Evolutionary conservation across 202 grass and related monocot genomes (phyloP), one percentile per base, ranked within the genome.

Genomic region (Carex sylvatica): DNA sequence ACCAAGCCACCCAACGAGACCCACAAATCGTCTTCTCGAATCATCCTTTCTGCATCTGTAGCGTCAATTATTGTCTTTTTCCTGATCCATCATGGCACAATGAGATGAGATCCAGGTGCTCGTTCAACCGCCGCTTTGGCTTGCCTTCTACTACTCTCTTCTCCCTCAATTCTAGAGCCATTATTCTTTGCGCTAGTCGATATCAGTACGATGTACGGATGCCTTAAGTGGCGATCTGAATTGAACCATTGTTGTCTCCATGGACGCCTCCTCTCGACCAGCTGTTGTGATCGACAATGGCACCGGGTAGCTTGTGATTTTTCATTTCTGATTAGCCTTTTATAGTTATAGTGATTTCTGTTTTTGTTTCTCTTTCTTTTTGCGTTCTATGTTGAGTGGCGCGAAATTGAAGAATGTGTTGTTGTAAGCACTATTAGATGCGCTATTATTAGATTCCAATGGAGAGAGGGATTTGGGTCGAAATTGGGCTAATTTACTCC

Each of bases 271-370:
- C 67, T 86, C 94, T 52, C 92, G 94, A 61, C 92, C 94, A 13
- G 94, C 94, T 49, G 94, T 97, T 85, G 94, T 97, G 80, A 97
- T 97, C 92, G 94, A 97, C 94, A 97, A 97, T 66, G 94, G 94
- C 87, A 97, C 94, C 56, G 94, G 94, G 94, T 97, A 92, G 24
- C 2, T 38, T 74, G 46, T 49, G 46, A 49, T 12, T 49, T 46
- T 28, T 1, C 7, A 4, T 11, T 36, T 16, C 24, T 5, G 2
- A 55, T 76, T 52, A n/a, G 14, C 26, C 13, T 74, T n/a, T 84
- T 62, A 26, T 83, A 10, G 30, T 70, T 40, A 6, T 19, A 65
- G 14, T 70, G 46, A 5, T 47, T 23, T 44, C 18, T 47, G n/a
- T 70, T 58, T 23, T 22, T 58, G 30, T 31, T 10, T 9, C 15